A percentile compares a stretch with the other conserved stretches of the same genome.
Evolutionary conservation across 164 flowering plant genomes (phyloP).

Genomic region (Pachysandra terminalis): DNA sequence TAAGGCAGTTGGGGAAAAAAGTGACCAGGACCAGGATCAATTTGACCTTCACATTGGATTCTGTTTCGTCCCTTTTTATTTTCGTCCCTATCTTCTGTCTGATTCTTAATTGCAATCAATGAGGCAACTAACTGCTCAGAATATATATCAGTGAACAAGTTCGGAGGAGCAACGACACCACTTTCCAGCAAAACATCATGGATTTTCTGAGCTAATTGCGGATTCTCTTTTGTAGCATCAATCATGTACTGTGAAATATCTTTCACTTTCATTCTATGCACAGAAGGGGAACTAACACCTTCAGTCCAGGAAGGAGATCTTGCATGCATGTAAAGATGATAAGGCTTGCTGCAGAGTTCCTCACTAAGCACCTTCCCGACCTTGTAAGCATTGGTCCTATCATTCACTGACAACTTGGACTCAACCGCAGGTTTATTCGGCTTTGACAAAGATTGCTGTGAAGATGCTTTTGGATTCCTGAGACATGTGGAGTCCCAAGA

Average conservation of each 20-base stretch:
- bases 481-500: constrained; percentile 16
- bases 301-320: constrained; percentile 98
- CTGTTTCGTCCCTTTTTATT: constrained; percentile 24
- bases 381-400: constrained; percentile 16
- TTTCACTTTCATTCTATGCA: constrained; percentile 79
- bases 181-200: constrained; percentile 95
- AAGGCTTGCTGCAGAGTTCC: constrained; percentile 36
- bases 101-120: constrained; percentile 29
- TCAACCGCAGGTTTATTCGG: constrained; percentile 28
- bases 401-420: constrained; percentile 21
- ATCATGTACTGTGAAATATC: constrained; percentile 97
- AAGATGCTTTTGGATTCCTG: constrained; percentile 15
- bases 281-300: constrained; percentile 91
- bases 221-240: constrained; percentile 96
- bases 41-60: constrained; percentile 25
- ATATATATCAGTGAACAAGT: constrained; percentile 66
- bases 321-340: constrained; percentile 49
- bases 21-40: constrained; percentile 25
- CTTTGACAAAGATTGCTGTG: constrained; percentile 17
- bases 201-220: constrained; percentile 90
- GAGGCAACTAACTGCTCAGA: constrained; percentile 33
- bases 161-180: constrained; percentile 89
- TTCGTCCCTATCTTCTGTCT: constrained; percentile 31
- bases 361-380: constrained; percentile 25
- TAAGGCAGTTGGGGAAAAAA: constrained; percentile 58